Base-by-base conservation (phyloP, 2,329 filamentous ascomycete genomes). In the Talaromyces sp. region DNA sequence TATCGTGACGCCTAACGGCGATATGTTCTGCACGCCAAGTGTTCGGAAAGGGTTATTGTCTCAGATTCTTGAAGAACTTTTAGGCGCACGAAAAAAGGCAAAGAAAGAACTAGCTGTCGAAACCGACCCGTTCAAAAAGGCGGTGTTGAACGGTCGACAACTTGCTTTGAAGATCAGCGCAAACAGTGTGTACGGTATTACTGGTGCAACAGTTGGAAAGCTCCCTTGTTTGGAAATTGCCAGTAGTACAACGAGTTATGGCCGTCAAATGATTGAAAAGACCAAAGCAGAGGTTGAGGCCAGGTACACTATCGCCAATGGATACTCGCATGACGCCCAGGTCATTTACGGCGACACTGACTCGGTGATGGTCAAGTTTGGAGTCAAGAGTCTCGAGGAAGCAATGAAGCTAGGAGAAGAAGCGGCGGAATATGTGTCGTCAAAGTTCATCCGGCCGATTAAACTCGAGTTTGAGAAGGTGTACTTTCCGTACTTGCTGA, bases 401-500 rank as follows among this genome's bases (percentile, higher is more conserved):
- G 89, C 92, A 24, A 99, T 99, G 95, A 92, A 89, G 70, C 81
- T 99, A 26, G 95, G 95, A n/a, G 85, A 96, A 71, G 93, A 99
- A 74, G 95, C 95, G 11, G 90, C 95, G 0, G 82, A 88, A 21
- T 96, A 82, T 67, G 95, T 99, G 46, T 97, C 95, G 4, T 84
- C 85, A 52, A 96, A 97, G 74, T 99, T 99, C 73, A 81, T 93
- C 74, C 96, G 95, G 71, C 95, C 95, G 4, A 99, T 99, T 82
- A 99, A 98, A 79, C 85, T 99, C 32, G 95, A 99, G 75, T 99
- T 99, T 77, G 95, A 99, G 75, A 99, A 99, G 78, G 93, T 99
- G 0, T 99, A 99, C 77, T 99, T 90, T 73, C 95, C 95, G 0
- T 99, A 99, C 73, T 83, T 99, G 35, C 83, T 99, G 56, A 99